A percentile compares a stretch with the other conserved stretches of the same genome.
Evolutionary conservation across 352 stramenopile species (phyloP).

Genomic region (Phytophthora cajani): DNA sequence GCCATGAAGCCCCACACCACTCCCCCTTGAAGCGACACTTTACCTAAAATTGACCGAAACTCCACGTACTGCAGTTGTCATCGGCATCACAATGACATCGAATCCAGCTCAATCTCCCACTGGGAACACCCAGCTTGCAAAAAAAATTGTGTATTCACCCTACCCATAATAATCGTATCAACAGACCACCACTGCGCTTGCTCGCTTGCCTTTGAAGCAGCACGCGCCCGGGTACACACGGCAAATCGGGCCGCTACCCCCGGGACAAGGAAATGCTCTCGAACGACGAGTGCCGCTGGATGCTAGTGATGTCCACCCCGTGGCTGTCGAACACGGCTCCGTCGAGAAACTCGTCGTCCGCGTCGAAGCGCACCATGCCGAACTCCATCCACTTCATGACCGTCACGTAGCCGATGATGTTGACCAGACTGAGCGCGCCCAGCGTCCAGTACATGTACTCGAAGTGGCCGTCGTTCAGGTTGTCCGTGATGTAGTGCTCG

Average conservation of each 20-base stretch:
- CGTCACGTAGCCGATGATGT: constrained; percentile 74
- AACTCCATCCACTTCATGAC: constrained; percentile 91
- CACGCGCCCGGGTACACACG: constrained; percentile 2
- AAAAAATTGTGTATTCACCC: constrained; percentile 40
- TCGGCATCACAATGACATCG: background rate
- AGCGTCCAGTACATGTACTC: constrained; percentile 93
- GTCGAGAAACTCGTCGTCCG: constrained; percentile 71
- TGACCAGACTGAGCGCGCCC: constrained; percentile 71
- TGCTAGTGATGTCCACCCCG: constrained; percentile 71
- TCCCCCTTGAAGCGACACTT: constrained; percentile 3
- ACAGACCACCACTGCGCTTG: constrained; percentile 27
- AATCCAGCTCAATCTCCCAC: background rate
- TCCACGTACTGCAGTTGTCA: background rate
- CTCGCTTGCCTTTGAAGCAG: constrained; percentile 11
- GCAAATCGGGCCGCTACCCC: constrained; percentile 28
- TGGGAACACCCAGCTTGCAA: constrained; percentile 11
- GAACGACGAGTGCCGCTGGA: constrained; percentile 76
- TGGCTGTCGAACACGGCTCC: constrained; percentile 66
- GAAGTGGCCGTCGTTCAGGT: constrained; percentile 84
- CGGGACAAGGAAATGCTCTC: constrained; percentile 77
- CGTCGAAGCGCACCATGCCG: constrained; percentile 80
- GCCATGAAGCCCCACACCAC: constrained; percentile 25
- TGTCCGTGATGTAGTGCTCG: constrained; percentile 71
- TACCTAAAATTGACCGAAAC: constrained; percentile 1
- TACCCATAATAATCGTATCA: constrained; percentile 52